phyloP scores from a whole-genome alignment of 768 basidiomycete species.

The Auriscalpium orientale region DNA sequence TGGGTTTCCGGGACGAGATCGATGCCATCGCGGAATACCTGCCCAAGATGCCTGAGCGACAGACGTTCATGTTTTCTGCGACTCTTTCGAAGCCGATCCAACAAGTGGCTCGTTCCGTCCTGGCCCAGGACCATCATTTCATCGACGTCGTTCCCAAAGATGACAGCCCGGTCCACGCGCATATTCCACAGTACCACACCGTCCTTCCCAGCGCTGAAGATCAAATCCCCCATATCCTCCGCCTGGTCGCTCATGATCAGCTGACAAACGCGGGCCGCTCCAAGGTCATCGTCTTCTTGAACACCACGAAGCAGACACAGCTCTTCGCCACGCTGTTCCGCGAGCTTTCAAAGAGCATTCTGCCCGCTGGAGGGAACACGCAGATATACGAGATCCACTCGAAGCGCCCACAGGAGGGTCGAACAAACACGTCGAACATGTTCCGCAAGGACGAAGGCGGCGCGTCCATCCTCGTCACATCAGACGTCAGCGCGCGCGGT shows the following conservation, averaged over 20 bases:
- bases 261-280: conserved; percentile 55
- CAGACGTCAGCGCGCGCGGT: conserved; percentile 84
- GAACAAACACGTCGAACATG: conserved; percentile 45
- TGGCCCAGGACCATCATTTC: conserved; percentile 56
- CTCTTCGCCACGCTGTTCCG: conserved; percentile 60
- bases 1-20: conserved; percentile 89
- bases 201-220: conserved; percentile 55
- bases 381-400: conserved; percentile 78
- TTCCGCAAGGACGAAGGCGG: conserved; percentile 51
- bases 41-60: conserved; percentile 58
- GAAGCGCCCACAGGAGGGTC: conserved; percentile 51
- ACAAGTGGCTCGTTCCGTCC: conserved; percentile 53
- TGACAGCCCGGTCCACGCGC: conserved; percentile 57
- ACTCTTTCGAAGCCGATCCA: conserved; percentile 70
- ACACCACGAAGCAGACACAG: conserved; percentile 80
- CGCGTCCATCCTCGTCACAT: conserved; percentile 67
- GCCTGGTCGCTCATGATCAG: conserved; percentile 84
- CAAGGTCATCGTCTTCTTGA: conserved; percentile 78
- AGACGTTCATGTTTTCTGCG: conserved; percentile 89
- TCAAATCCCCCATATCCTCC: conserved; percentile 72
- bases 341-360: conserved; percentile 32
- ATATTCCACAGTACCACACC: conserved; percentile 80
- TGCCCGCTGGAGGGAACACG: conserved; percentile 48
- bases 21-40: conserved; percentile 59
- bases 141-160: conserved; percentile 65